Base-by-base conservation (phyloP, 116 monocot genomes). In the Cymodocea nodosa region DNA sequence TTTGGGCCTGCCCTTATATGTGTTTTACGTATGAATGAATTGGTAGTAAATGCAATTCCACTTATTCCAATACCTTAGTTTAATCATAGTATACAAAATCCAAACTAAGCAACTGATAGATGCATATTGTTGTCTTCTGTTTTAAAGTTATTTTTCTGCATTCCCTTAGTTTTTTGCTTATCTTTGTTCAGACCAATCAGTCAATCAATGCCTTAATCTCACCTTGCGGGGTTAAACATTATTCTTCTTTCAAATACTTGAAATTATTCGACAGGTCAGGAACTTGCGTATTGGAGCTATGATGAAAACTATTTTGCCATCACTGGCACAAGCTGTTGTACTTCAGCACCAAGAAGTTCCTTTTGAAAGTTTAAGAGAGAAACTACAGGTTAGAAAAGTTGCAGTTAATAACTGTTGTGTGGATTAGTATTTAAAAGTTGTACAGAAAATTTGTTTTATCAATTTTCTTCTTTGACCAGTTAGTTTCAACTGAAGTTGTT, bases 241-340 rank as follows among this genome's bases (percentile, higher is more conserved):
- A 30, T 30, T 30, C 30, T 30, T 30, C 30, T 30, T 44, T 44
- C 44, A 44, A 12, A 44, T 44, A 44, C 44, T 10, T 64, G 22
- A 19, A 23, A 17, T 56, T 68, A 19, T 37, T 56, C 37, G 17
- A 40, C 39, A 94, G 95, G 76, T 97, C 59, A 80, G 85, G 30
- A 97, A 97, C 77, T 52, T 97, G 73, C 84, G 91, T 9, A 91
- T 91, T 74, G 97, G 97, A 50, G 97, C 87, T 50, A 97, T 91
- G 91, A 87, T 91, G 91, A 97, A 54, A 80, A 90, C 91, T 8
- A 83, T 97, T 65, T 81, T 97, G 59, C 91, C 97, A 74, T 83
- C 97, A 64, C 72, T 97, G 64, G 85, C 85, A n/a, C 87, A 97
- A 72, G 88, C 97, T 68, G 82, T 91, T 40, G 83, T 97, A 63